Conservation (phyloP, 305 asterid genomes). For the Fraxinus albicans region DNA sequence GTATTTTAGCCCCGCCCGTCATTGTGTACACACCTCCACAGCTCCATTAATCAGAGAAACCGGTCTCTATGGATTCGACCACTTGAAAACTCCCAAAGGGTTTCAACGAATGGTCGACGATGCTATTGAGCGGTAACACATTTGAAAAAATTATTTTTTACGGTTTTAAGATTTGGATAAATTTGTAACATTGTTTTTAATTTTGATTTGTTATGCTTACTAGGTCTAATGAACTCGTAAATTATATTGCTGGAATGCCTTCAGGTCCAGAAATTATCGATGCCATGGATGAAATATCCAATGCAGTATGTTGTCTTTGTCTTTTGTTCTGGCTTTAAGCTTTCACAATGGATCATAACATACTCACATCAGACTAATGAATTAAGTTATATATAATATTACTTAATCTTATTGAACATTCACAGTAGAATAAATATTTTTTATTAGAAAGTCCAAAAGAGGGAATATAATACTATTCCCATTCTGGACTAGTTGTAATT, state of each 20-base stretch:
- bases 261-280: slow-evolving; percentile 68
- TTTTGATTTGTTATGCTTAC: slow-evolving; percentile 15
- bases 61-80: slow-evolving; percentile 86
- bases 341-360: background rate
- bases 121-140: slow-evolving; percentile 70
- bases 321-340: background rate
- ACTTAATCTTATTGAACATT: background rate
- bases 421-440: background rate
- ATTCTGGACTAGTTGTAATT: background rate
- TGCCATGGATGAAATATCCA: slow-evolving; percentile 92
- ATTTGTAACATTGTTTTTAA: slow-evolving; percentile 4
- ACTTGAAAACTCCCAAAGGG: slow-evolving; percentile 79
- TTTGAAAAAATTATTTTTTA: background rate
- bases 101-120: slow-evolving; percentile 92
- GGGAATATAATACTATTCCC: background rate
- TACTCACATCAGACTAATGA: background rate
- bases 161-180: slow-evolving; percentile 1
- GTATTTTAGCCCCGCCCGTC: slow-evolving; percentile 36
- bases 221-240: slow-evolving; percentile 89
- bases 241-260: slow-evolving; percentile 73
- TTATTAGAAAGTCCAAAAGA: background rate
- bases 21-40: slow-evolving; percentile 45
- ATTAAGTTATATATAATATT: background rate
- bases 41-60: slow-evolving; percentile 49
- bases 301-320: slow-evolving; percentile 47